Conservation (phyloP, 495 filamentous ascomycete species). For the Rhypophila decipiens region DNA sequence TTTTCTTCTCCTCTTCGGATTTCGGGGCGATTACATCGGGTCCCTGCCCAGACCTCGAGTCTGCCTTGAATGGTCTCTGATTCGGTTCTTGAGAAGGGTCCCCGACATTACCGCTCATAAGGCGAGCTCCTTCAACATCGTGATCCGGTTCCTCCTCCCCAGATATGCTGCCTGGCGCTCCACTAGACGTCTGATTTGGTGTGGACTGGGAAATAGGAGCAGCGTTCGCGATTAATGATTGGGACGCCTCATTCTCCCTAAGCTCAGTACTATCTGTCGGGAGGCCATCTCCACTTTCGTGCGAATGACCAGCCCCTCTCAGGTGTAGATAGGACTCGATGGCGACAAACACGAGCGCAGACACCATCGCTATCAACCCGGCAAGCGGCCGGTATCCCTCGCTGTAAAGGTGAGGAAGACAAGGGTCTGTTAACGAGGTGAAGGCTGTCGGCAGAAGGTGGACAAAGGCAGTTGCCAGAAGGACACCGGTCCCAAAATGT, state of each 20-base stretch:
- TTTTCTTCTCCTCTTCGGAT: constrained; percentile 41
- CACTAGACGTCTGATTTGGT: background rate
- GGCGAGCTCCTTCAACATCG: constrained; percentile 39
- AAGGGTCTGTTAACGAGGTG: constrained; percentile 70
- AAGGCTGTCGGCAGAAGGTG: constrained; percentile 81
- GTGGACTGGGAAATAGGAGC: constrained; percentile 34
- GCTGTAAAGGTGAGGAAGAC: constrained; percentile 70
- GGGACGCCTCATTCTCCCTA: constrained; percentile 35
- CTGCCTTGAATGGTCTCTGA: constrained; percentile 19
- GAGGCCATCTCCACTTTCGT: constrained; percentile 32
- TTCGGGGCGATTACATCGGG: constrained; percentile 14
- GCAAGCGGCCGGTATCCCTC: constrained; percentile 67
- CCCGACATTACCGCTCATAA: too few species aligned
- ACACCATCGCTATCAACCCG: constrained; percentile 70
- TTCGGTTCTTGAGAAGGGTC: constrained; percentile 19
- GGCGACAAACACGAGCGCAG: constrained; percentile 65
- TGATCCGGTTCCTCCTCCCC: constrained; percentile 46
- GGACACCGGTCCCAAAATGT: constrained; percentile 80
- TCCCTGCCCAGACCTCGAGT: constrained; percentile 13
- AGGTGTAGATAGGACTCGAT: constrained; percentile 72
- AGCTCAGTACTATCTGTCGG: constrained; percentile 19
- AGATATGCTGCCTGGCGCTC: constrained; percentile 9
- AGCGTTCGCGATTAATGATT: constrained; percentile 41
- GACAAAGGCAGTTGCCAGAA: constrained; percentile 86
- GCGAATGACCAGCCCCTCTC: constrained; percentile 47